Evolutionary conservation across 148 eudicot species (phyloP).

Genomic region (Rheum nobile): DNA sequence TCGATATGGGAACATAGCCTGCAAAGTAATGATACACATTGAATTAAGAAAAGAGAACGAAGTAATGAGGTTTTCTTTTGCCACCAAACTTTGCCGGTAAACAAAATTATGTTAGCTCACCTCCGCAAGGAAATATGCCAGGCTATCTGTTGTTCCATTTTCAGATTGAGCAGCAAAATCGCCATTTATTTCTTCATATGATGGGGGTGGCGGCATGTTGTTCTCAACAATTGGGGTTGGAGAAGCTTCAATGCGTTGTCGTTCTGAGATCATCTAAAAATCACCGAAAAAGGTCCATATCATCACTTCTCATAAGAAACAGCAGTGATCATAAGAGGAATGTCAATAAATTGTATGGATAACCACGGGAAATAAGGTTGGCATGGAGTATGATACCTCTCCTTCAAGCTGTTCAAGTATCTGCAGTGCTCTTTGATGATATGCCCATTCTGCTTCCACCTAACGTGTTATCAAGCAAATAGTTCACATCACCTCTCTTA

Average conservation of each 20-base stretch:
- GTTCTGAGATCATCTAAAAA: conserved; percentile 69
- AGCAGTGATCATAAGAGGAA: conserved; percentile 1
- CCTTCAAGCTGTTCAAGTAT: conserved; percentile 88
- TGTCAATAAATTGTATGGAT: not conserved
- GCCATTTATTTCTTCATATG: conserved; percentile 73
- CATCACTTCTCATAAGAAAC: not conserved
- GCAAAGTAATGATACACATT: conserved; percentile 10
- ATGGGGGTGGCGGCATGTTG: conserved; percentile 65
- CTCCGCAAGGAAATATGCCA: conserved; percentile 89
- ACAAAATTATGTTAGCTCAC: conserved; percentile 24
- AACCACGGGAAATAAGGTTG: not conserved
- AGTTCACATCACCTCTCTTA: not conserved
- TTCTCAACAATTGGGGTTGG: conserved; percentile 52
- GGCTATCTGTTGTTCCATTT: conserved; percentile 69
- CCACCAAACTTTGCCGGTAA: not conserved
- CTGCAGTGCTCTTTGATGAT: conserved; percentile 85
- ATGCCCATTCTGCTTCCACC: conserved; percentile 91
- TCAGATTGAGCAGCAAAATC: conserved; percentile 45
- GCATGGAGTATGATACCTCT: conserved; percentile 44
- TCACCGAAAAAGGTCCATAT: conserved; percentile 9
- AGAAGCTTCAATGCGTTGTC: conserved; percentile 93
- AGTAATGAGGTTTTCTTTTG: not conserved
- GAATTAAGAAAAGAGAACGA: not conserved
- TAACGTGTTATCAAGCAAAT: conserved; percentile 9
- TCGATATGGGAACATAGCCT: conserved; percentile 72